Conservation (phyloP, 2,329 filamentous ascomycete species). For the Trichoderma sp. region DNA sequence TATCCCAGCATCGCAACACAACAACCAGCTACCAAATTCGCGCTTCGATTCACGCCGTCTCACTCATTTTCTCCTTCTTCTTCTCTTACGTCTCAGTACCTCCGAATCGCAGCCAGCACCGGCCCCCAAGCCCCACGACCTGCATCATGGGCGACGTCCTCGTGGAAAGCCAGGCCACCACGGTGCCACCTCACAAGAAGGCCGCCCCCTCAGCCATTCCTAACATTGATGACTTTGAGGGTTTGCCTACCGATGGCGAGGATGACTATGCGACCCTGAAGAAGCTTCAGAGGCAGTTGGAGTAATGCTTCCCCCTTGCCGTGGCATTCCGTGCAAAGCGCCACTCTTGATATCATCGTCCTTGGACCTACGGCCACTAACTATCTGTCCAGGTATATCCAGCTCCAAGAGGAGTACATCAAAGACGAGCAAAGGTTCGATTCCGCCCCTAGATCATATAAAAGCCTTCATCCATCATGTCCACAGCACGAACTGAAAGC, state of each 20-base stretch:
- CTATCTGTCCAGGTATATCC: conserved; percentile 67
- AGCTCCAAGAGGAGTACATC: conserved; percentile 99
- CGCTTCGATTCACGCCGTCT: neutral
- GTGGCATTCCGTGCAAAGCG: neutral
- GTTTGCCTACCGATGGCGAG: conserved; percentile 72
- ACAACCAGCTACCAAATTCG: neutral
- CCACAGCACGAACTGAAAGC: neutral
- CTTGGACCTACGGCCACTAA: conserved; percentile 27
- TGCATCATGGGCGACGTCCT: conserved; percentile 71
- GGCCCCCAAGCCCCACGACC: conserved; percentile 42
- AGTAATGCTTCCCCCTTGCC: conserved; percentile 52
- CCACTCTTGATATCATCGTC: neutral
- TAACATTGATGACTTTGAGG: conserved; percentile 87
- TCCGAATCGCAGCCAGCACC: neutral
- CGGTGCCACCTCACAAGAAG: conserved; percentile 76
- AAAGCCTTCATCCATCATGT: neutral
- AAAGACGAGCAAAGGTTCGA: conserved; percentile 94
- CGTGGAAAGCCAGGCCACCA: conserved; percentile 77
- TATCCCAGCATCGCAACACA: neutral
- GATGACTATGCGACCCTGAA: conserved; percentile 96
- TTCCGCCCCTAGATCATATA: neutral
- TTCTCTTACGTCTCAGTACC: neutral
- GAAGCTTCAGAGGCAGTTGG: conserved; percentile 92
- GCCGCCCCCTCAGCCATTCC: conserved; percentile 76
- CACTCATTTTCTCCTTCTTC: neutral